phyloP scores from a whole-genome alignment of 208 protist species.

The Leishmania gerbilli region DNA sequence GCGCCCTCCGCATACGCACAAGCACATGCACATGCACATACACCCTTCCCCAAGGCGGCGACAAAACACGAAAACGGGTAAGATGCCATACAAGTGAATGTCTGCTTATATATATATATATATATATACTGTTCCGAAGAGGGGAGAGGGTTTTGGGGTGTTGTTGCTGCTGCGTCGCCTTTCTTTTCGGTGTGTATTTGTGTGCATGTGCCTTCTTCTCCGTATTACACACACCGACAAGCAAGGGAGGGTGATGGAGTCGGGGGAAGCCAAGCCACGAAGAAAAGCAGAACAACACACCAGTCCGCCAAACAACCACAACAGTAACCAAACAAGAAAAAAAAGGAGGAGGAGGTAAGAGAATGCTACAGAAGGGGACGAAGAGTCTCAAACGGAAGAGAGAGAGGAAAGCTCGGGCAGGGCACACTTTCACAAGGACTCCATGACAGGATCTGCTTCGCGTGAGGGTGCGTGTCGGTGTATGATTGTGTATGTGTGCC shows the following conservation, averaged over 20 bases:
- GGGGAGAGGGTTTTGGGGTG: not conserved
- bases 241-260: not conserved
- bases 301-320: not conserved
- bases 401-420: not conserved
- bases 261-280: not conserved
- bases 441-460: not conserved
- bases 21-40: not conserved
- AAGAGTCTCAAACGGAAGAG: not conserved
- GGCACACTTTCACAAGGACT: not conserved
- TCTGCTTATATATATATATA: too few relatives aligned
- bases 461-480: not conserved
- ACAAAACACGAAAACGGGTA: not conserved
- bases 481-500: constrained; percentile 7
- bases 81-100: too few relatives aligned
- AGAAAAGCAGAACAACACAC: not conserved
- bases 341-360: not conserved
- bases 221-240: not conserved
- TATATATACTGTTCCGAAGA: not conserved
- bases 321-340: not conserved
- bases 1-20: not conserved
- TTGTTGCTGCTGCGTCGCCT: too few relatives aligned
- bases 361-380: not conserved
- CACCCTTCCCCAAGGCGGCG: not conserved
- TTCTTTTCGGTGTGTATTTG: too few relatives aligned
- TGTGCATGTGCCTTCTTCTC: too few relatives aligned